Evolutionary conservation across 2,329 filamentous ascomycete genomes (phyloP), one percentile per base, ranked within the genome.

Genomic region (Fusarium phyllophilum): DNA sequence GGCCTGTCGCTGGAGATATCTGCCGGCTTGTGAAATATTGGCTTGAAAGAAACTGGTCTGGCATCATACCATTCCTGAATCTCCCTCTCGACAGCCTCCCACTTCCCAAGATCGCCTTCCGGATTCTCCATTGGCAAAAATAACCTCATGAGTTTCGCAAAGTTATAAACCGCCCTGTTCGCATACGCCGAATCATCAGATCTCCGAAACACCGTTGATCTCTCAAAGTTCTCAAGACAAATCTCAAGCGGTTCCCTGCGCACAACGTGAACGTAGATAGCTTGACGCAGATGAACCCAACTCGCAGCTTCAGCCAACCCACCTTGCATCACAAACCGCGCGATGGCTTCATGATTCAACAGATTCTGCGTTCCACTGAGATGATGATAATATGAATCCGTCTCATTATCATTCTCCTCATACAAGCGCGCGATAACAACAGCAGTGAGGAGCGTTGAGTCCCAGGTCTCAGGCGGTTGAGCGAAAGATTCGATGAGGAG

Each of bases 111-210:
- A 18, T n/a, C 18, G 3, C 15, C n/a, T 3, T 5, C 11, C 0
- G 17, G 17, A 3, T 17, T 36, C 4, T 12, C 29, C 2, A 17
- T 14, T 2, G 33, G 26, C 0, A 66, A 5, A 12, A 60, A 42
- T 0, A 67, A 5, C 6, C 18, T 60, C 62, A 67, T 59, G 0
- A 67, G 11, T 6, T 34, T 67, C 0, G 64, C 64, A 9, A 67
- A 66, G 2, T 34, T 33, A 24, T 51, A 67, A 0, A 67, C 64
- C 0, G 49, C 44, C 13, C 51, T 24, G 20, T 67, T 67, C 3
- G 64, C 64, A 34, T 59, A 67, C 3, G 64, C 62, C 0, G 64
- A 67, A 2, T 67, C 51, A 10, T 67, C 62, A 6, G 14, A 22
- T 34, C 64, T 57, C 22, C 33, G 24, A 13, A 66, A 67, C 3